Base-by-base conservation (phyloP, 768 basidiomycete genomes). In the Lactifluus piperatus region DNA sequence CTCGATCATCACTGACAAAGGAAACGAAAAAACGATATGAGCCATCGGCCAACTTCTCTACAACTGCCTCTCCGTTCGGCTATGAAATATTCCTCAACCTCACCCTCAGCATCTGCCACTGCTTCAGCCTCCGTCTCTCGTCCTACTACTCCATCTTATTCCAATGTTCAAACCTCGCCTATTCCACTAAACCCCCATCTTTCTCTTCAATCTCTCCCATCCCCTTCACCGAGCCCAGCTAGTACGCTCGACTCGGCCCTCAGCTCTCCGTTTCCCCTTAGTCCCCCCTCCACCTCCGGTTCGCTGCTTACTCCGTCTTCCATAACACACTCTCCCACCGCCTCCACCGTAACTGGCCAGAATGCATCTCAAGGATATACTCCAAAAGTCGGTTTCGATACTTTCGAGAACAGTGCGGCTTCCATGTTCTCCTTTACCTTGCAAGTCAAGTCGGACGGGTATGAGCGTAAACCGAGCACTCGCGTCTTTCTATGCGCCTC, bases 401-500 rank as follows among this genome's bases (percentile, higher is more conserved):
- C 90, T 0, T 90, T 93, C 56, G 88, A 91, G 73, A 89, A 91
- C 69, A 78, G 84, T 11, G 81, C 77, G 26, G 86, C 86, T 7
- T 80, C 81, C 68, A 89, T 93, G 87, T 92, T 93, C 73, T 86
- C 83, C n/a, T 91, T 84, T 67, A 91, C 91, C 0, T 80, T 93
- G 14, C 84, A 81, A 68, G 91, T 89, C 20, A 91, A 94, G 71
- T 85, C 83, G 8, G 89, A 86, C 1, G 87, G 87, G 2, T 97
- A 93, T 70, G 74, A 76, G 44, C 80, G 91, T 30, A 84, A 78
- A 3, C 78, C 86, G 29, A 81, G 82, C 52, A 94, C 93, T 0
- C 80, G 95, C 0, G 90, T 90, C 1, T 98, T 92, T 71, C 78
- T 97, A 0, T 94, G 93, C 59, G 94, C 94, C 0, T 80, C 91